Evolutionary conservation across 176 grass and related monocot species (phyloP).

Genomic region (Carex scoparia): DNA sequence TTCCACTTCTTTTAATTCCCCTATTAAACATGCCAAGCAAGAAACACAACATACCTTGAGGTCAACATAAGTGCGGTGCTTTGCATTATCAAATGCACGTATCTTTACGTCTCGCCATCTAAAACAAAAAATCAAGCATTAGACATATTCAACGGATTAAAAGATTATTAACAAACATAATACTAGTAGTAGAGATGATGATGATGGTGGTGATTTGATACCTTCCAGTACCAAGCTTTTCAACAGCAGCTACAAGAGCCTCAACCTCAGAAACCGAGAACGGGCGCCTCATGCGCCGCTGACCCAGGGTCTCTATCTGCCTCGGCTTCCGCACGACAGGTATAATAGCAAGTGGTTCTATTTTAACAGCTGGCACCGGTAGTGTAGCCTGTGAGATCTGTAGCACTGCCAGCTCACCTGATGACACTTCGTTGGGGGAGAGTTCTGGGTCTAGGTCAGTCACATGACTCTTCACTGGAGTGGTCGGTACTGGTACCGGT

Average conservation of each 20-base stretch:
- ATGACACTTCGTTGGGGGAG: constrained; percentile 31
- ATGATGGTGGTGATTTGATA: constrained; percentile 10
- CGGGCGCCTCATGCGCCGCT: constrained; percentile 56
- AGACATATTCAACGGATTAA: neutral
- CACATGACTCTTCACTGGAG: constrained; percentile 36
- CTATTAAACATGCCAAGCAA: neutral
- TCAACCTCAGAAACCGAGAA: constrained; percentile 75
- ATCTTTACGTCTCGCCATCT: constrained; percentile 88
- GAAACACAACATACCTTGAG: constrained; percentile 55
- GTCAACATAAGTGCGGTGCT: constrained; percentile 85
- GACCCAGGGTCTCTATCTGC: constrained; percentile 31
- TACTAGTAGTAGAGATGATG: neutral
- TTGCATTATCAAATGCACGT: constrained; percentile 50
- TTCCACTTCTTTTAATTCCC: neutral
- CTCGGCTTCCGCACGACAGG: constrained; percentile 29
- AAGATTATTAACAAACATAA: neutral
- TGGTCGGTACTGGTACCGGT: constrained; percentile 26
- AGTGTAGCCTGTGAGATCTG: constrained; percentile 32
- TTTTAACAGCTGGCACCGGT: constrained; percentile 16
- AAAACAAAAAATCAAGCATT: neutral
- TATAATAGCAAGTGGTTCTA: constrained; percentile 38
- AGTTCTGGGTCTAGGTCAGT: constrained; percentile 40
- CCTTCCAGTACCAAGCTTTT: constrained; percentile 87
- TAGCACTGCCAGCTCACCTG: constrained; percentile 27
- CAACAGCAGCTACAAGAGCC: constrained; percentile 58